These are phyloP conservation scores for Pythium monospermum DNA, from an alignment of 352 stramenopile species.

Conservation along the genomic window DNA sequence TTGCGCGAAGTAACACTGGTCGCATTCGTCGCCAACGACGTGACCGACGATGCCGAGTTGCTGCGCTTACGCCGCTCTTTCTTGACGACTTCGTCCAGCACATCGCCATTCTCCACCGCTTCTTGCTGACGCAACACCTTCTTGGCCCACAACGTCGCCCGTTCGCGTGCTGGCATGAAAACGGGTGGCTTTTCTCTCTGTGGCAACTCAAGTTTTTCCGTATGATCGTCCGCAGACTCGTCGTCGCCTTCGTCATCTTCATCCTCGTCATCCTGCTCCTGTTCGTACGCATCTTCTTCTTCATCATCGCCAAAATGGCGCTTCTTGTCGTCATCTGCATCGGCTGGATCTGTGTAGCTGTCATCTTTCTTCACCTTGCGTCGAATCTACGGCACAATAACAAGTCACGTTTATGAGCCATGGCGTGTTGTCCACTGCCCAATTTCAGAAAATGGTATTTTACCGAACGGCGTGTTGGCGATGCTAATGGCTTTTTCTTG, in stretches of 20 bases:
- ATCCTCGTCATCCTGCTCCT: slow-evolving; percentile 6
- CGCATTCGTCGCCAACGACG: slow-evolving; percentile 28
- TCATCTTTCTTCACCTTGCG: slow-evolving; percentile 42
- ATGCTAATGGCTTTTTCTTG: no score
- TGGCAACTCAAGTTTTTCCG: no score
- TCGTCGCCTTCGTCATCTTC: slow-evolving; percentile 36
- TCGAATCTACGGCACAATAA: slow-evolving; percentile 26
- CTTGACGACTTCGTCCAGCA: slow-evolving; percentile 26
- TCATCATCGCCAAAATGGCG: slow-evolving; percentile 4
- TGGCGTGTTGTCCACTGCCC: no score
- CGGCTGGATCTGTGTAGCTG: slow-evolving; percentile 30
- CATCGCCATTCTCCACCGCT: slow-evolving; percentile 22
- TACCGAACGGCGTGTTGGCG: no score
- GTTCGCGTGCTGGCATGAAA: slow-evolving; percentile 66
- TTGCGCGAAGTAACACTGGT: slow-evolving; percentile 19
- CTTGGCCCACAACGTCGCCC: slow-evolving; percentile 69
- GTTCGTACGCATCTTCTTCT: slow-evolving; percentile 16
- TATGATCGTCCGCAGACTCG: no score
- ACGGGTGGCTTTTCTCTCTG: slow-evolving; percentile 27
- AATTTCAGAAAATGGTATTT: no score
- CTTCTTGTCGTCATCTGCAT: slow-evolving; percentile 27
- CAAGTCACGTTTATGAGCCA: neutral
- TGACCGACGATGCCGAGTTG: slow-evolving; percentile 46
- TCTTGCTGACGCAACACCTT: slow-evolving; percentile 50
- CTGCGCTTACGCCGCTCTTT: slow-evolving; percentile 48